Conservation (phyloP, 164 flowering plant genomes). For the Macadamia tetraphylla region DNA sequence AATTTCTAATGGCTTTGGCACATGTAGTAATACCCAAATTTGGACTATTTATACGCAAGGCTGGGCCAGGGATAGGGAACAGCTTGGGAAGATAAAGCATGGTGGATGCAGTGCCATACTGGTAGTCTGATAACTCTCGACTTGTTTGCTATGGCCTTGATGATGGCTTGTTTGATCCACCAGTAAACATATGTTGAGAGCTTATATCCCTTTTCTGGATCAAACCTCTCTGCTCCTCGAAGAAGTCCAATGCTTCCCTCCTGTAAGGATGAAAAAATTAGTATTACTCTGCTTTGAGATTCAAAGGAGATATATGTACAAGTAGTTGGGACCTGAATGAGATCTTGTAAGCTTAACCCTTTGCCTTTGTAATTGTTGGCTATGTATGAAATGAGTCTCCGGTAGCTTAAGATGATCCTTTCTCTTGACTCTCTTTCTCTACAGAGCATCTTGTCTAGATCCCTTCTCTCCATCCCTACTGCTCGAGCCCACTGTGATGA, state of each 20-base stretch:
- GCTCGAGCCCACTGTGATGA: slow-evolving; percentile 40
- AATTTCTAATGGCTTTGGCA: no score
- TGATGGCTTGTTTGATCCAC: slow-evolving; percentile 74
- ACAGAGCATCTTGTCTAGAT: slow-evolving; percentile 31
- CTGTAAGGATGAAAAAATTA: slow-evolving; percentile 15
- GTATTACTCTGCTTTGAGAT: not conserved
- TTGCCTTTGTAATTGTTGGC: slow-evolving; percentile 49
- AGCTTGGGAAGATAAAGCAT: no score
- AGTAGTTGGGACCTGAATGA: slow-evolving; percentile 42
- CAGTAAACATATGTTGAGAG: slow-evolving; percentile 68
- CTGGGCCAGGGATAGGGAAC: no score
- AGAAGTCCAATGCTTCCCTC: slow-evolving; percentile 70
- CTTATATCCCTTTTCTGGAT: slow-evolving; percentile 50
- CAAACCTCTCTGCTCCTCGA: slow-evolving; percentile 49
- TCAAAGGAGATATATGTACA: not conserved
- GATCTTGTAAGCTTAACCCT: slow-evolving; percentile 56
- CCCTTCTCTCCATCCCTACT: slow-evolving; percentile 27
- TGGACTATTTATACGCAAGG: no score
- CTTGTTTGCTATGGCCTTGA: slow-evolving; percentile 42
- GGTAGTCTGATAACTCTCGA: slow-evolving; percentile 53
- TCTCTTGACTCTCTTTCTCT: slow-evolving; percentile 38
- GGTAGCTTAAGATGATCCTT: slow-evolving; percentile 33
- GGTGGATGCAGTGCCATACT: slow-evolving; percentile 28
- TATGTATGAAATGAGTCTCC: slow-evolving; percentile 48
- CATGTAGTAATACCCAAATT: no score